phyloP scores from a whole-genome alignment of 2,329 filamentous ascomycete genomes.

The Nothophoma quercina region DNA sequence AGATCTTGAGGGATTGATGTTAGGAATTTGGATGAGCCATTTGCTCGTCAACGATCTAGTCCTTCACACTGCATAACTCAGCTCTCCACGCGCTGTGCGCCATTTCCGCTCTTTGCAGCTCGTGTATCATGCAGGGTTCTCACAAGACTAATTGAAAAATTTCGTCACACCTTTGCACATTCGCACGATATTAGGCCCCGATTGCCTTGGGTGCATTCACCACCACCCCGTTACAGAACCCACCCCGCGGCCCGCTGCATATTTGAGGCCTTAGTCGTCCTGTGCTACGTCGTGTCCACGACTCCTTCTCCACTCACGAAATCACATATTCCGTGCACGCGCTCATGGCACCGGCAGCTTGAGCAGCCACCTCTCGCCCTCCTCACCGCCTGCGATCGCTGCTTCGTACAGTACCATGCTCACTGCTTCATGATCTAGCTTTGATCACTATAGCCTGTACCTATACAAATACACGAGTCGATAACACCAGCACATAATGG shows the following conservation, averaged over 20 bases:
- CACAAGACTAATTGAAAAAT: constrained; percentile 39
- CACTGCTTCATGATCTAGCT: constrained; percentile 25
- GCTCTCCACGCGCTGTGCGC: constrained; percentile 22
- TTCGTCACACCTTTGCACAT: constrained; percentile 24
- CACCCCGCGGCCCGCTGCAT: constrained; percentile 30
- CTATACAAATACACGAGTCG: constrained; percentile 11
- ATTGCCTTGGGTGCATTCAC: constrained; percentile 34
- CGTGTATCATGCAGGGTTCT: constrained; percentile 31
- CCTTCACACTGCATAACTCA: constrained; percentile 21
- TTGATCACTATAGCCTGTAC: constrained; percentile 7
- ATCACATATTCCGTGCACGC: constrained; percentile 11
- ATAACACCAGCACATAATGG: constrained; percentile 32
- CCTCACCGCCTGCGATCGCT: constrained; percentile 40
- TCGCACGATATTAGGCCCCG: constrained; percentile 34
- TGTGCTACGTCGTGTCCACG: constrained; percentile 29
- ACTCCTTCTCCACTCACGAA: constrained; percentile 22
- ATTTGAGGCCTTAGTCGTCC: constrained; percentile 24
- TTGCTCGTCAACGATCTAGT: constrained; percentile 27
- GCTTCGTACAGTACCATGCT: constrained; percentile 34
- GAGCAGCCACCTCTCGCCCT: constrained; percentile 36
- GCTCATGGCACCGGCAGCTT: constrained; percentile 27
- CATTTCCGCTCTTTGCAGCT: constrained; percentile 25
- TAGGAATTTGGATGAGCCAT: constrained; percentile 17
- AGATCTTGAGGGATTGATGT: constrained; percentile 36
- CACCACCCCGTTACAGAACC: constrained; percentile 26